These are phyloP conservation scores for Penicillium paradoxum DNA, from an alignment of 495 filamentous ascomycete species.

Conservation along the genomic window DNA sequence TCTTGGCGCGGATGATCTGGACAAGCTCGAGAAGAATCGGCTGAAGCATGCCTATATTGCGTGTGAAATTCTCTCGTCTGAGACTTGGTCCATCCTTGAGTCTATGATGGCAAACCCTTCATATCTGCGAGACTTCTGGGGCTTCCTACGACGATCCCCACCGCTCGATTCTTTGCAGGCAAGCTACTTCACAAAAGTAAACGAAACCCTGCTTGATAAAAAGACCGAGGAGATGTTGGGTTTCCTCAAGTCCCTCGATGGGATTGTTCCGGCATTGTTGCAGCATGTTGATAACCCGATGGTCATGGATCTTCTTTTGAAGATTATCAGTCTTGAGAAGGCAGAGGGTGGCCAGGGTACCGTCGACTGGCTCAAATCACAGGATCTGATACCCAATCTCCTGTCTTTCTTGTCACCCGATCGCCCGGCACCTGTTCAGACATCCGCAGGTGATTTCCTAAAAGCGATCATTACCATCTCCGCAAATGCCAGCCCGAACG, in stretches of 20 bases:
- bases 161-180: constrained; percentile 90
- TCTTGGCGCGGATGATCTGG: constrained; percentile 55
- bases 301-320: constrained; percentile 96
- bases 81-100: constrained; percentile 94
- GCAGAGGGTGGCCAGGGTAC: constrained; percentile 86
- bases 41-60: constrained; percentile 88
- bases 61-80: constrained; percentile 89
- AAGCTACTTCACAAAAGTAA: constrained; percentile 98
- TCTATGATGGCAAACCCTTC: constrained; percentile 79
- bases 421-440: constrained; percentile 80
- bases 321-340: constrained; percentile 96
- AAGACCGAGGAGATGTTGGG: constrained; percentile 96
- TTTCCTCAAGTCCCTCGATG: constrained; percentile 75
- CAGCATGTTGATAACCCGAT: constrained; percentile 96
- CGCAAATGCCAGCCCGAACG: constrained; percentile 94
- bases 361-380: constrained; percentile 94
- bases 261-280: constrained; percentile 76
- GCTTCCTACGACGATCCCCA: constrained; percentile 71
- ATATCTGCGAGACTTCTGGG: constrained; percentile 80
- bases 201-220: constrained; percentile 91
- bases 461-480: constrained; percentile 99
- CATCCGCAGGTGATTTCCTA: constrained; percentile 93
- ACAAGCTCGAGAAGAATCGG: constrained; percentile 78
- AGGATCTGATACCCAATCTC: constrained; percentile 82
- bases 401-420: constrained; percentile 83